A percentile compares a stretch with the other conserved stretches of the same genome.
Evolutionary conservation across 2,329 filamentous ascomycete species (phyloP).

Genomic region (Fusarium sp.): DNA sequence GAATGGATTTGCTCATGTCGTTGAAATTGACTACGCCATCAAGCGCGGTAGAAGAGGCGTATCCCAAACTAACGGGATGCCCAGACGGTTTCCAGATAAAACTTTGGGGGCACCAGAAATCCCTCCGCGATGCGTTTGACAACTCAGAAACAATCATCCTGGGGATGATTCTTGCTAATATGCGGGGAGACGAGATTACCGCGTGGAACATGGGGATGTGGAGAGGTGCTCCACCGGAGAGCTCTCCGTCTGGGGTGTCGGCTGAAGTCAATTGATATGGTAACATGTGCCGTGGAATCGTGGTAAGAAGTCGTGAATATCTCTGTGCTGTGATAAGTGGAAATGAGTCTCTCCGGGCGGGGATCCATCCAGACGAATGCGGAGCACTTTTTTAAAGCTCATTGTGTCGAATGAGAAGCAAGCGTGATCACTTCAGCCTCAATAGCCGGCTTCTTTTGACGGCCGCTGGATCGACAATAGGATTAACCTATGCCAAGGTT

Average conservation of each 20-base stretch:
- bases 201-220: constrained; percentile 42
- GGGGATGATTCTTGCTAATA: constrained; percentile 23
- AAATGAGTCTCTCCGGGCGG: constrained; percentile 28
- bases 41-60: constrained; percentile 1
- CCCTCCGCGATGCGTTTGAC: constrained; percentile 9
- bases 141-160: constrained; percentile 12
- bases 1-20: constrained; percentile 30
- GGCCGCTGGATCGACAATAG: constrained; percentile 19
- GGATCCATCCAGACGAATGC: constrained; percentile 16
- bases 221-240: constrained; percentile 41
- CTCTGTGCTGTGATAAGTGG: constrained; percentile 41
- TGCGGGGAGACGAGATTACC: constrained; percentile 43
- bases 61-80: constrained; percentile 22
- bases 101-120: constrained; percentile 37
- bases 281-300: constrained; percentile 12
- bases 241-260: constrained; percentile 17
- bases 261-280: constrained; percentile 12
- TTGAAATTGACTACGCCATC: constrained; percentile 20
- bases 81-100: constrained; percentile 11
- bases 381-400: constrained; percentile 34
- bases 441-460: constrained; percentile 24
- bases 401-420: constrained; percentile 22
- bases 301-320: neutral
- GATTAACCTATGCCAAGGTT: constrained; percentile 36
- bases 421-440: constrained; percentile 38